phyloP scores from a whole-genome alignment of 371 early-diverging fungal genomes.

The Dipsacomyces acuminosporus region DNA sequence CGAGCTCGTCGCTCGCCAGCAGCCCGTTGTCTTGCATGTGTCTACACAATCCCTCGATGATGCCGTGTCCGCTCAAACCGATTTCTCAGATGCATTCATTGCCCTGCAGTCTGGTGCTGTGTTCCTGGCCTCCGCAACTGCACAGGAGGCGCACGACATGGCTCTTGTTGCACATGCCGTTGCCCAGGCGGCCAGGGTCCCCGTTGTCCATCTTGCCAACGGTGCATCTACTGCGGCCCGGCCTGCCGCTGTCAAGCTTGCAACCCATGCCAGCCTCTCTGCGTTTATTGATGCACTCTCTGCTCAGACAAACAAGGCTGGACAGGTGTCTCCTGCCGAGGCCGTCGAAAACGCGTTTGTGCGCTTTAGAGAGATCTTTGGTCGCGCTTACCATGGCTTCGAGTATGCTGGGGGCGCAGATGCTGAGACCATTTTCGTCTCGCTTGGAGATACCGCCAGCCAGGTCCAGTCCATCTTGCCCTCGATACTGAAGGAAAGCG shows the following conservation, averaged over 20 bases:
- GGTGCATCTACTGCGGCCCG: constrained; percentile 56
- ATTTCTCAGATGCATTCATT: constrained; percentile 60
- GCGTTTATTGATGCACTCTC: constrained; percentile 42
- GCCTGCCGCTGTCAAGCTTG: constrained; percentile 51
- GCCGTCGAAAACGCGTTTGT: constrained; percentile 53
- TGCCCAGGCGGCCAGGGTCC: constrained; percentile 53
- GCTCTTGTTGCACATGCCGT: constrained; percentile 65
- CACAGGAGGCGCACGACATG: constrained; percentile 78
- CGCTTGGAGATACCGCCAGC: constrained; percentile 48
- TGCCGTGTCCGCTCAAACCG: constrained; percentile 53
- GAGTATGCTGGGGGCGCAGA: constrained; percentile 70
- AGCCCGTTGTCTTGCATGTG: constrained; percentile 79
- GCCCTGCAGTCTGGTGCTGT: constrained; percentile 65
- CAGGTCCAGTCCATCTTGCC: constrained; percentile 19
- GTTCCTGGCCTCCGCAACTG: constrained; percentile 62
- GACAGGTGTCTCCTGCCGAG: constrained; percentile 21
- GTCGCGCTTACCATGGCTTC: constrained; percentile 63
- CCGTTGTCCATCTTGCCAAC: constrained; percentile 73
- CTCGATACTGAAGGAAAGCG: constrained; percentile 13
- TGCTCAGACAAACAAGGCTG: neutral
- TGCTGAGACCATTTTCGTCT: constrained; percentile 72
- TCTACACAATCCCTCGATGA: constrained; percentile 62
- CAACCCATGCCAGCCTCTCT: constrained; percentile 45
- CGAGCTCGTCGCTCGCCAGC: constrained; percentile 56
- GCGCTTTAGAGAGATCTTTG: constrained; percentile 49